Evolutionary conservation across 495 filamentous ascomycete genomes (phyloP).

Genomic region (Hypomontagnella submonticulosa): DNA sequence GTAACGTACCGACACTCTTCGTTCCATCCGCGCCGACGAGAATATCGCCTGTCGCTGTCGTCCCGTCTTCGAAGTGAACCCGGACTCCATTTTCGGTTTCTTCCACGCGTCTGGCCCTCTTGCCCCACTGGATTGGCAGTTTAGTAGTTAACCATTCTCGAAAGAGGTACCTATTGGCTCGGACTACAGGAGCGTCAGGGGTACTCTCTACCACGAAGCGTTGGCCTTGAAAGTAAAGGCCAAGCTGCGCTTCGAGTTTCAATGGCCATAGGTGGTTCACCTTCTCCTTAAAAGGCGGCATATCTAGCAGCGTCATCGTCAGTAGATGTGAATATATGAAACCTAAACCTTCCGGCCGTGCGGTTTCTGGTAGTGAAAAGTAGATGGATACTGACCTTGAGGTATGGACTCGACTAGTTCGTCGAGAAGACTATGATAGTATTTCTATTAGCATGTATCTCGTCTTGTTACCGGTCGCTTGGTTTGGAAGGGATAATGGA

Average conservation of each 20-base stretch:
- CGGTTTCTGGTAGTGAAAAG: too few relatives aligned
- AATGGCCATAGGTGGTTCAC: conserved; percentile 60
- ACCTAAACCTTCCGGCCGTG: too few relatives aligned
- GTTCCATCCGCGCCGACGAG: conserved; percentile 64
- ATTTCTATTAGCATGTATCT: neutral
- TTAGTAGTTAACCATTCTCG: conserved; percentile 47
- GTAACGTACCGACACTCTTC: conserved; percentile 45
- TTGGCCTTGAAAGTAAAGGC: conserved; percentile 33
- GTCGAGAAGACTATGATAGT: neutral
- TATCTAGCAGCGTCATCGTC: conserved; percentile 8
- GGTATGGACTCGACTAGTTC: neutral
- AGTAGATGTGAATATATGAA: neutral
- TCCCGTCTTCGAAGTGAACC: conserved; percentile 77
- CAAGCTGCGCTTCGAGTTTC: conserved; percentile 59
- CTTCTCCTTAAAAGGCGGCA: conserved; percentile 45
- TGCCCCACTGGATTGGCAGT: conserved; percentile 52
- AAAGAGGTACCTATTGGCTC: conserved; percentile 56
- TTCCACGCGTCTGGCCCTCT: conserved; percentile 41
- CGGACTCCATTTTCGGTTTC: conserved; percentile 62
- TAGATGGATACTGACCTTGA: conserved; percentile 25
- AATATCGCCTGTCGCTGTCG: conserved; percentile 59
- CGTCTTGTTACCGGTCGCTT: too few relatives aligned
- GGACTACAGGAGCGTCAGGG: conserved; percentile 53
- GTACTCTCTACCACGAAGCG: conserved; percentile 39
- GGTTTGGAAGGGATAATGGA: neutral